phyloP scores from a whole-genome alignment of 768 basidiomycete genomes.

The Suillus occidentalis region DNA sequence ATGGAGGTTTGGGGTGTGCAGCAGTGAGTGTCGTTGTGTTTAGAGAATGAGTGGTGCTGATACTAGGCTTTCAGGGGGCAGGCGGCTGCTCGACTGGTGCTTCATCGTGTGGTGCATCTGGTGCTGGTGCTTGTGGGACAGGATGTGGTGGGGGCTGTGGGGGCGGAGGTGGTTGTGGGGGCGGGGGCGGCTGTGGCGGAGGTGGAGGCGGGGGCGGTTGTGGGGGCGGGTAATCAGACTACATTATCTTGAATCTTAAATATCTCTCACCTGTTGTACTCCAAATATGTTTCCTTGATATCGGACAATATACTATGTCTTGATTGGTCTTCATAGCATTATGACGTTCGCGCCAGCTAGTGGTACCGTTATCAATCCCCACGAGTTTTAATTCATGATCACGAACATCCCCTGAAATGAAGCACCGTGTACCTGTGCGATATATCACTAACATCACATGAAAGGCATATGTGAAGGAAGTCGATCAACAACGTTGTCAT shows the following conservation, averaged over 20 bases:
- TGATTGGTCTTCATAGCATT: background rate
- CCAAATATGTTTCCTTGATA: background rate
- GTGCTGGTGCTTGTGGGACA: conserved; percentile 10
- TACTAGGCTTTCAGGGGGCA: background rate
- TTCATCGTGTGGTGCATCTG: conserved; percentile 4
- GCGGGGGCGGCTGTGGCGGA: conserved; percentile 21
- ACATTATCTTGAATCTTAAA: background rate
- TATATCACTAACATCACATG: background rate
- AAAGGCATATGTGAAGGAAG: background rate
- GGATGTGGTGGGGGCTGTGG: conserved; percentile 7
- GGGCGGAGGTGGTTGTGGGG: conserved; percentile 21
- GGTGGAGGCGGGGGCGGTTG: background rate
- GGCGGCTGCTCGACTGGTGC: background rate
- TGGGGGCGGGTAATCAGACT: background rate
- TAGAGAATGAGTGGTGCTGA: background rate
- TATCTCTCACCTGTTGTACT: background rate
- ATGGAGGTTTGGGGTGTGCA: conserved; percentile 9
- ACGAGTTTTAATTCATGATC: background rate
- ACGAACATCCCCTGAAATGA: background rate
- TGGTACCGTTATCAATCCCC: background rate
- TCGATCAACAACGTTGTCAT: background rate
- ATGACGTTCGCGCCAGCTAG: background rate
- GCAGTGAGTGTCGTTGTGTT: conserved; percentile 2
- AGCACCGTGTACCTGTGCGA: background rate
- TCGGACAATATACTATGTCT: background rate